Evolutionary conservation across 176 grass and related monocot genomes (phyloP).

Genomic region (Eleusine indica): DNA sequence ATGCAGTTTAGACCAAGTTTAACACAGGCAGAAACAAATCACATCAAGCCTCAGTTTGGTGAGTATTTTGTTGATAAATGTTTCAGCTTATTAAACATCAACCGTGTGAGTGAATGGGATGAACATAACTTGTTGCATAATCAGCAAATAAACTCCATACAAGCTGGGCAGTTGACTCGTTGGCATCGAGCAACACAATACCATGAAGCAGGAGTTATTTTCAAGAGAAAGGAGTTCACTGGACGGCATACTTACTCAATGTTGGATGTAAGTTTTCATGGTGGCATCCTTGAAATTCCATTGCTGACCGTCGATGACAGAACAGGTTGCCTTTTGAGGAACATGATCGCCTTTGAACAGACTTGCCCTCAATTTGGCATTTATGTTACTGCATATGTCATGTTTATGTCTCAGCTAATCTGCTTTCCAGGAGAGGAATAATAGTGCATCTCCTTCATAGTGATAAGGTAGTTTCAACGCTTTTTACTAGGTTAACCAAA

Average conservation of each 20-base stretch:
- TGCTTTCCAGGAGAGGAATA: neutral
- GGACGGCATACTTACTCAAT: neutral
- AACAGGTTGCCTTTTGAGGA: neutral
- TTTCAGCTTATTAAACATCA: too few relatives aligned
- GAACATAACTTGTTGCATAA: neutral
- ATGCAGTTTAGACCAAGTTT: too few relatives aligned
- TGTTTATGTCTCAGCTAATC: conserved; percentile 39
- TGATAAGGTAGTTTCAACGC: conserved; percentile 8
- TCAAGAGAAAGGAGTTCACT: neutral
- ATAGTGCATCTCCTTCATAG: conserved; percentile 14
- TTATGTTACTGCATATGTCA: conserved; percentile 2
- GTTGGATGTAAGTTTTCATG: neutral
- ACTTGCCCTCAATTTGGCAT: neutral
- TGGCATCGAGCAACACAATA: conserved; percentile 19
- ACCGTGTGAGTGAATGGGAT: too few relatives aligned
- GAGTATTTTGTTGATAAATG: too few relatives aligned
- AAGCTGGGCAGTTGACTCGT: neutral
- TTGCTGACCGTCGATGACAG: neutral
- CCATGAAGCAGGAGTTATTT: conserved; percentile 3
- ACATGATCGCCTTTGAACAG: conserved; percentile 34
- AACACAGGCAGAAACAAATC: too few relatives aligned
- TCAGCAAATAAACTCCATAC: neutral
- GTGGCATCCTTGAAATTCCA: conserved; percentile 27
- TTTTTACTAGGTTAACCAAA: neutral
- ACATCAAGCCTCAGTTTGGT: too few relatives aligned